phyloP scores from a whole-genome alignment of 2,329 filamentous ascomycete species.

The Chalaropsis ovoidea region DNA sequence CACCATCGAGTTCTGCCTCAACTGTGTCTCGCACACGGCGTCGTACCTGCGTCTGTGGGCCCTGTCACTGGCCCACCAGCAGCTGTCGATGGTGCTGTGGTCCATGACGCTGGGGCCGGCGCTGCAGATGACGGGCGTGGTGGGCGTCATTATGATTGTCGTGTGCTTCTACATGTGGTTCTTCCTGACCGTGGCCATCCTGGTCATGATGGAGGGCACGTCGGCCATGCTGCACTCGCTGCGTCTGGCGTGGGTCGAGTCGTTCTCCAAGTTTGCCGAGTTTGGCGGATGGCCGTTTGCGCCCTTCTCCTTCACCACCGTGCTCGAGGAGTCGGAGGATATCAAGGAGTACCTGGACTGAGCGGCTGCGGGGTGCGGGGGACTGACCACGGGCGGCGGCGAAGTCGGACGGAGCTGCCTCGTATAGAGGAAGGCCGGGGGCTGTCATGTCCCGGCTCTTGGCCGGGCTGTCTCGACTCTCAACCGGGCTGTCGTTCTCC shows the following conservation, averaged over 20 bases:
- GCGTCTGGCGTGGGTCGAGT: conserved; percentile 90
- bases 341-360: conserved; percentile 47
- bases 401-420: no score
- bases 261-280: conserved; percentile 95
- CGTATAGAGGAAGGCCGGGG: no score
- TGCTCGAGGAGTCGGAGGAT: conserved; percentile 72
- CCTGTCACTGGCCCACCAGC: conserved; percentile 90
- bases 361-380: conserved; percentile 4
- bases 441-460: no score
- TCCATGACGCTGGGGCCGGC: conserved; percentile 81
- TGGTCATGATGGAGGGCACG: conserved; percentile 93
- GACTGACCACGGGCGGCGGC: background rate
- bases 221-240: conserved; percentile 84
- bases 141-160: conserved; percentile 72
- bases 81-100: conserved; percentile 93
- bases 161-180: conserved; percentile 85
- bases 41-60: conserved; percentile 99
- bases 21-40: conserved; percentile 96
- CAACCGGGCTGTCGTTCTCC: no score
- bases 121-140: conserved; percentile 53
- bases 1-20: conserved; percentile 97
- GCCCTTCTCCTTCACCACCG: conserved; percentile 75
- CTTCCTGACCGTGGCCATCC: conserved; percentile 56
- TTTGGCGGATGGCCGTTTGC: conserved; percentile 79
- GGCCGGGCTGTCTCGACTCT: no score